Percentiles rank a stretch among this genome's conserved stretches.
Evolutionary conservation across 208 protist genomes (phyloP).

Genomic region (Trichomonas vaginalis): DNA sequence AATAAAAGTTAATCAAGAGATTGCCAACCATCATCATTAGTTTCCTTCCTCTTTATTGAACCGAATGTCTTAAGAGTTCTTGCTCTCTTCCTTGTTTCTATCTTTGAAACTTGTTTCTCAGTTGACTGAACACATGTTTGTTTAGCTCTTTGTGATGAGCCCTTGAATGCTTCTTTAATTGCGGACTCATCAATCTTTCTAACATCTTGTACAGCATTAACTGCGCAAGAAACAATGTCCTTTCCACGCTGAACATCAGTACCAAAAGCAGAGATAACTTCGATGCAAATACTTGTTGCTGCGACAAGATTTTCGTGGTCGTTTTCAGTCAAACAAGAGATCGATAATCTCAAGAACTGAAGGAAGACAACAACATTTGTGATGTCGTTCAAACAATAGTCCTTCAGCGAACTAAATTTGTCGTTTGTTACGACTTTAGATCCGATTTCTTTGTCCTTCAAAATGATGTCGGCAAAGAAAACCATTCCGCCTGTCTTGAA

Average conservation of each 20-base stretch:
- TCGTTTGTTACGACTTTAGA: not conserved
- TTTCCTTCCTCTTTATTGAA: not conserved
- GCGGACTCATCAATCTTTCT: not conserved
- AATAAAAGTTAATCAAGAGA: not conserved
- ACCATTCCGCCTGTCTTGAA: not conserved
- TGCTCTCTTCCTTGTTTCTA: not conserved
- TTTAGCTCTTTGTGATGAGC: not conserved
- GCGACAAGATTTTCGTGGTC: not conserved
- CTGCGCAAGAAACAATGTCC: not conserved
- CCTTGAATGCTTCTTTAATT: not conserved
- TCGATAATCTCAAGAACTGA: not conserved
- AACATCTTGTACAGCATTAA: not conserved
- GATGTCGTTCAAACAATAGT: not conserved
- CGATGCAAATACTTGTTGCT: not conserved
- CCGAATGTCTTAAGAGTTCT: not conserved
- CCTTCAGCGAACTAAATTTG: not conserved
- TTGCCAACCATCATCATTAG: not conserved
- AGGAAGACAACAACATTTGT: not conserved
- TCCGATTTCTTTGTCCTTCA: not conserved
- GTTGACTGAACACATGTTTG: not conserved
- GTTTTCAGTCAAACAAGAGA: too few relatives aligned
- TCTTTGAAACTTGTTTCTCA: not conserved
- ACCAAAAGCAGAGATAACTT: not conserved
- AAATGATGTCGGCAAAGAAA: not conserved
- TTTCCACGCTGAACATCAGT: not conserved